Conservation (phyloP, 2,329 filamentous ascomycete genomes). For the Ceratocystis harringtonii region DNA sequence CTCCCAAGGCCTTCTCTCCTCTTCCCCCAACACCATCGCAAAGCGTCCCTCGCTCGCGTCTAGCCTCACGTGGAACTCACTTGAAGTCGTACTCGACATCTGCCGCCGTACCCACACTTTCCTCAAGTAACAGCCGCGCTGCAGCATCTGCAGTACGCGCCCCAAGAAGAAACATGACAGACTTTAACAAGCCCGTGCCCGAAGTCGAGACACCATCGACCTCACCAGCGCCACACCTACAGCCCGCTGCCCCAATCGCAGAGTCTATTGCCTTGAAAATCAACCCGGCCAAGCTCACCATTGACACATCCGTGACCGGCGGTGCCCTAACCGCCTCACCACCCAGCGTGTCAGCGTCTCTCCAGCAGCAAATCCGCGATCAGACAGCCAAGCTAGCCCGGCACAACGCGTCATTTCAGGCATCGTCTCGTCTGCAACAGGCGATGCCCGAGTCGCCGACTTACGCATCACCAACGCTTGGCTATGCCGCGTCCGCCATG, state of each 20-base stretch:
- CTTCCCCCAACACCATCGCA: background rate
- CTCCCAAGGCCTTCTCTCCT: constrained; percentile 2
- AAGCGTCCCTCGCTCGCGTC: background rate
- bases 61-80: background rate
- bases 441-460: background rate
- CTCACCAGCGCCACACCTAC: background rate
- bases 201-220: constrained; percentile 8
- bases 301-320: background rate
- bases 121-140: background rate
- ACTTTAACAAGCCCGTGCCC: constrained; percentile 1
- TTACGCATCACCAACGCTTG: constrained; percentile 2
- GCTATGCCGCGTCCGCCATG: constrained; percentile 3
- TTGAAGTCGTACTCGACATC: background rate
- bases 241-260: background rate
- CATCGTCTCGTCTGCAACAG: background rate
- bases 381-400: constrained; percentile 9
- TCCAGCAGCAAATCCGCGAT: constrained; percentile 7
- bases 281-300: background rate
- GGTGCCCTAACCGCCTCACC: background rate
- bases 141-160: background rate
- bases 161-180: background rate
- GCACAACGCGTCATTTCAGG: constrained; percentile 9
- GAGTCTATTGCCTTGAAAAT: background rate
- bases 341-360: background rate
- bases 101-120: background rate